Conservation (phyloP, 148 eudicot genomes). For the Tetragonia tetragonoides region DNA sequence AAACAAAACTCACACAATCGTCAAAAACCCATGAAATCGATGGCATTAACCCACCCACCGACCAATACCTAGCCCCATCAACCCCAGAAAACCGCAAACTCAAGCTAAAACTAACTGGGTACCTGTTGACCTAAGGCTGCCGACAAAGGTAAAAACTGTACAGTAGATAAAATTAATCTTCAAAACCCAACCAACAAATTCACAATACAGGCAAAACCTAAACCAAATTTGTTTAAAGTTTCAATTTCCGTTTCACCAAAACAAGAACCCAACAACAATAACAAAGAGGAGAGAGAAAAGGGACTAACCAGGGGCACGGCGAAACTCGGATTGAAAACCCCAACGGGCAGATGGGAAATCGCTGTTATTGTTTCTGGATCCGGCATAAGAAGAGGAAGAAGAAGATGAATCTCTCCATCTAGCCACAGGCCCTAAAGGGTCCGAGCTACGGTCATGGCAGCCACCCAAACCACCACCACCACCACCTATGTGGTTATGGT, state of each 20-base stretch:
- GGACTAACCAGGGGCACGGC: slow-evolving; percentile 49
- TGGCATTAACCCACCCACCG: no score
- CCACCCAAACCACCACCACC: slow-evolving; percentile 17
- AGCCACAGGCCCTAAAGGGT: slow-evolving; percentile 25
- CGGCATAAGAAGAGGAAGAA: slow-evolving; percentile 29
- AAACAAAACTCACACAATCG: no score
- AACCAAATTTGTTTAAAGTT: neutral
- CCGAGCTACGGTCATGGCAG: slow-evolving; percentile 20
- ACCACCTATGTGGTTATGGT: neutral
- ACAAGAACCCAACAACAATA: neutral
- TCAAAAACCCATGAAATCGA: no score
- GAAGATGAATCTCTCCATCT: slow-evolving; percentile 51
- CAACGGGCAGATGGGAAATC: slow-evolving; percentile 16
- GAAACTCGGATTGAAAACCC: slow-evolving; percentile 38
- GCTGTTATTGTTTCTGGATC: slow-evolving; percentile 31
- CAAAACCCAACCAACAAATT: neutral
- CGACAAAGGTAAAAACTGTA: neutral
- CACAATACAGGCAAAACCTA: neutral
- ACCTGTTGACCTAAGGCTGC: neutral
- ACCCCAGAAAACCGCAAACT: neutral
- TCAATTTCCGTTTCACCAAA: neutral
- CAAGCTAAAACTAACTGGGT: neutral
- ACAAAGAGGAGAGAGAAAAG: neutral
- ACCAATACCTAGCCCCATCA: neutral
- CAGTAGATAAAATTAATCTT: neutral